phyloP scores from a whole-genome alignment of 345 rosid species.

The Murraya paniculata region DNA sequence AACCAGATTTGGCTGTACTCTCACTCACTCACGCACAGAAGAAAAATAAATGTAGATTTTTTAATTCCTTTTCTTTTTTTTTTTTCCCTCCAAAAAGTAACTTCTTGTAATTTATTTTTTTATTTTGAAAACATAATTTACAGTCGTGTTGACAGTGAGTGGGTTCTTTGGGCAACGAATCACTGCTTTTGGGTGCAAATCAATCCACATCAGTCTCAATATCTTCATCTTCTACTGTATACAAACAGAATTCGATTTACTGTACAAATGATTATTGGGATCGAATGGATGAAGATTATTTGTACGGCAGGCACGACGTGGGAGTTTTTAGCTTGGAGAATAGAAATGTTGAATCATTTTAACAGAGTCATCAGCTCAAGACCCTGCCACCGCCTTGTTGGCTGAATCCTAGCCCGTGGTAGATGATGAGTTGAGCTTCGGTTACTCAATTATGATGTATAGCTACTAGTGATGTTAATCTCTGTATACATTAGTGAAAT shows the following conservation, averaged over 20 bases:
- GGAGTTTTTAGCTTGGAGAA: constrained; percentile 11
- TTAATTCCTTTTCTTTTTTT: too few relatives aligned
- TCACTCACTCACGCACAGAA: too few relatives aligned
- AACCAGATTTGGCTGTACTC: too few relatives aligned
- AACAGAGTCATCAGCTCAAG: background rate
- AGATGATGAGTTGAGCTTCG: background rate
- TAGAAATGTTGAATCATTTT: background rate
- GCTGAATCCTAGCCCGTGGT: background rate
- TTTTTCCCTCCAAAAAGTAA: too few relatives aligned
- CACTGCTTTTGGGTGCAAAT: constrained; percentile 19
- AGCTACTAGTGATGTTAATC: too few relatives aligned
- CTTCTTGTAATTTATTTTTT: too few relatives aligned
- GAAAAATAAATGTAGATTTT: too few relatives aligned
- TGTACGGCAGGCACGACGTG: constrained; percentile 14
- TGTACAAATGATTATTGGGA: constrained; percentile 18
- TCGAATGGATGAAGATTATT: constrained; percentile 9
- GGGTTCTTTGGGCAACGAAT: background rate
- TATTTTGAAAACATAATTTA: too few relatives aligned
- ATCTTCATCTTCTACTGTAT: background rate
- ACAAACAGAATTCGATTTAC: constrained; percentile 12
- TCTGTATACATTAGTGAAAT: too few relatives aligned
- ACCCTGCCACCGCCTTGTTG: constrained; percentile 14
- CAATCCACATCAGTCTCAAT: constrained; percentile 8
- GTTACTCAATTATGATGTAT: too few relatives aligned
- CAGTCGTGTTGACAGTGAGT: too few relatives aligned